Base-by-base conservation (phyloP, 148 eudicot species). In the Arctostaphylos glauca region DNA sequence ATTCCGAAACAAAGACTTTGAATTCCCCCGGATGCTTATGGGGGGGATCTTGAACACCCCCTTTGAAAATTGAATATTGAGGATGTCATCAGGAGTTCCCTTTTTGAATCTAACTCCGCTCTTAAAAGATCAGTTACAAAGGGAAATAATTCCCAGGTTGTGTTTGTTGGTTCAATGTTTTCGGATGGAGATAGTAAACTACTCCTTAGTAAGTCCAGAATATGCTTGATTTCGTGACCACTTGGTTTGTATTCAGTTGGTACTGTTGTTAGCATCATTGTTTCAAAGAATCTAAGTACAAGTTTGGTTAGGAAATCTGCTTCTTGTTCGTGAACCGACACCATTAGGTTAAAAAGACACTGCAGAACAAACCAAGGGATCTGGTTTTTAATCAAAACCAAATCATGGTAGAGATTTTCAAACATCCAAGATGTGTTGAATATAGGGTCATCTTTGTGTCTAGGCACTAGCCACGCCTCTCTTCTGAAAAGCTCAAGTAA, bases 321-420 rank as follows among this genome's bases (percentile, higher is more conserved):
- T 15, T 71, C 75, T 71, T 71, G 75, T 71, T 71, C 75, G 19
- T 43, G 21, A 71, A 71, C 75, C 4, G 75, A 71, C 49, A 71
- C 47, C 9, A 49, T 71, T 71, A 71, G n/a, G 25, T 60, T n/a
- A 60, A 60, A 60, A 60, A 60, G 66, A n/a, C 66, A 60, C 72
- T 67, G 43, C 2, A 67, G 72, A 38, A 67, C 72, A 23, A 67
- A 23, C 72, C 72, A 67, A 67, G 72, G 72, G 18, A 67, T 67
- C 72, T 67, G 72, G 72, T 67, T 67, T 67, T 67, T 44, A 67
- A 67, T 43, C 72, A 67, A 38, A 67, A 67, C 25, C 72, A 67
- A 43, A 67, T 67, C 72, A 67, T 67, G 46, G 72, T 23, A 67
- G 72, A 60, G 7, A 60, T 60, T 60, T 60, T 60, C 66, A 60